Conservation (phyloP, 805 yeast genomes). For the Yamadazyma laniorum region DNA sequence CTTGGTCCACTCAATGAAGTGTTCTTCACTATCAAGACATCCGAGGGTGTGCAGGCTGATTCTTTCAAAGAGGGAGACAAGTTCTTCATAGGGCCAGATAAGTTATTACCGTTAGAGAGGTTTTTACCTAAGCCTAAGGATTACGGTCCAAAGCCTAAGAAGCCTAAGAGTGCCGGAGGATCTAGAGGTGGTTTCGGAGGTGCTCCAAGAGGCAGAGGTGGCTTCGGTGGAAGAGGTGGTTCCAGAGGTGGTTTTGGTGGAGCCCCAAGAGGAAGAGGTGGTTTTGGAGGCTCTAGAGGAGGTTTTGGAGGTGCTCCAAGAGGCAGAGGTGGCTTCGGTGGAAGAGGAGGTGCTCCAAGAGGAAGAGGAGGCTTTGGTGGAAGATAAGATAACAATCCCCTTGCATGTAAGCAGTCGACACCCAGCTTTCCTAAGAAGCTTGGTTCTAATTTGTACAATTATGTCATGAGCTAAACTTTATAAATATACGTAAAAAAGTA, state of each 20-base stretch:
- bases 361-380: neutral
- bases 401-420: no score
- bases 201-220: slow-evolving; percentile 39
- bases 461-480: slow-evolving; percentile 6
- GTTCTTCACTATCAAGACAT: slow-evolving; percentile 93
- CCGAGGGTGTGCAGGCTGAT: slow-evolving; percentile 92
- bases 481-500: slow-evolving; percentile 2
- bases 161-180: slow-evolving; percentile 60
- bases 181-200: slow-evolving; percentile 45
- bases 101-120: slow-evolving; percentile 91
- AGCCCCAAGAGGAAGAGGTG: slow-evolving; percentile 44
- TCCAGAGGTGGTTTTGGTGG: slow-evolving; percentile 36
- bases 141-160: slow-evolving; percentile 77
- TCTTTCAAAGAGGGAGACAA: slow-evolving; percentile 96
- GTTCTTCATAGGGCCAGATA: slow-evolving; percentile 93
- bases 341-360: neutral
- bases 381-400: slow-evolving; percentile 1
- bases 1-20: slow-evolving; percentile 97
- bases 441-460: slow-evolving; percentile 3
- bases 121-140: slow-evolving; percentile 95
- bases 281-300: slow-evolving; percentile 37
- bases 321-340: slow-evolving; percentile 30
- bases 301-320: slow-evolving; percentile 41
- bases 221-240: slow-evolving; percentile 47
- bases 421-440: no score